Percentiles rank a stretch among this genome's conserved stretches.
Conservation (phyloP, 257 asterid species). For the Mentha longifolia region DNA sequence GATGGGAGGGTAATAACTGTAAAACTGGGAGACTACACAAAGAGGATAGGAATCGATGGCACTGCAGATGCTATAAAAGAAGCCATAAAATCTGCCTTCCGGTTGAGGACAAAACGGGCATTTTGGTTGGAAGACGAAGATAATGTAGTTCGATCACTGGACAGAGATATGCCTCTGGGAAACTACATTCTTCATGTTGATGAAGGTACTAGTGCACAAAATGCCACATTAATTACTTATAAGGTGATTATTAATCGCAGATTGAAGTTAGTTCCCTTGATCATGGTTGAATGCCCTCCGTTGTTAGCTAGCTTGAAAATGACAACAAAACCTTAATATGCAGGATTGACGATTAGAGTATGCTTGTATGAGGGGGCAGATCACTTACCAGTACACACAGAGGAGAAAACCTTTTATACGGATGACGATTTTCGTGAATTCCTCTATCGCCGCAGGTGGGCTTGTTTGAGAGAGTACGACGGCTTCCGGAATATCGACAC, state of each 20-base stretch:
- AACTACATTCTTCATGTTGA: conserved; percentile 86
- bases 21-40: conserved; percentile 70
- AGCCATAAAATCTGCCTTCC: conserved; percentile 79
- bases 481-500: conserved; percentile 62
- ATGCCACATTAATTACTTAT: conserved; percentile 15
- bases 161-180: conserved; percentile 90
- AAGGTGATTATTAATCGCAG: not conserved
- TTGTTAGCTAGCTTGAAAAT: not conserved
- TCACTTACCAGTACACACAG: conserved; percentile 62
- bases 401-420: conserved; percentile 71
- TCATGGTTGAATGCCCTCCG: not conserved
- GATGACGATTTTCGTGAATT: conserved; percentile 71
- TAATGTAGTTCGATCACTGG: conserved; percentile 68
- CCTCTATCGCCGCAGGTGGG: conserved; percentile 71
- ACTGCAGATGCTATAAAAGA: conserved; percentile 79
- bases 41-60: conserved; percentile 85
- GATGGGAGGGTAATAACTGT: conserved; percentile 87
- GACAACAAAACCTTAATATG: not conserved
- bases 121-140: conserved; percentile 97
- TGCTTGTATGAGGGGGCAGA: conserved; percentile 66
- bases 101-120: conserved; percentile 80
- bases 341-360: conserved; percentile 71
- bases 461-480: conserved; percentile 71
- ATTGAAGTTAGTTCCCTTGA: not conserved
- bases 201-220: conserved; percentile 66